phyloP scores from a whole-genome alignment of 2,329 filamentous ascomycete genomes.

The Fusarium aywerte region DNA sequence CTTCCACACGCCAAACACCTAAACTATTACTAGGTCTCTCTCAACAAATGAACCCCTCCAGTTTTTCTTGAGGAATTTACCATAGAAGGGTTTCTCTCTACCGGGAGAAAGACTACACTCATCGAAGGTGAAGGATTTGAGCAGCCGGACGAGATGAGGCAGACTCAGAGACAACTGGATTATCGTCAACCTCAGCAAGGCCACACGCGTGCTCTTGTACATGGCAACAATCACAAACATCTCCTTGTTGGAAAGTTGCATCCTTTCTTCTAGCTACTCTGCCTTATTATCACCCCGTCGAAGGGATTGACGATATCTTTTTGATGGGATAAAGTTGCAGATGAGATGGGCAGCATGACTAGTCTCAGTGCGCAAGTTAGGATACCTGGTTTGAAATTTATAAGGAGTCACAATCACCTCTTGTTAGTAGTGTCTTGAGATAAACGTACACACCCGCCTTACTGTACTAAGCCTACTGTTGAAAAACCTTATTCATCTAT shows the following conservation, averaged over 20 bases:
- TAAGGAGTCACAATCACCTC: slow-evolving; percentile 10
- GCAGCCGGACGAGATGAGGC: slow-evolving; percentile 20
- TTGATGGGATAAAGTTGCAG: slow-evolving; percentile 35
- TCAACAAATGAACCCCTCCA: slow-evolving; percentile 28
- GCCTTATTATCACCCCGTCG: slow-evolving; percentile 38
- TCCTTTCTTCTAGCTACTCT: slow-evolving; percentile 36
- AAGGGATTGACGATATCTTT: slow-evolving; percentile 37
- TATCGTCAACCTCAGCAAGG: not conserved
- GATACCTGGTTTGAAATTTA: not conserved
- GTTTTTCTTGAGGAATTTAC: slow-evolving; percentile 32
- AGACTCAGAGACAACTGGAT: slow-evolving; percentile 35
- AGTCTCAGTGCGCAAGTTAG: slow-evolving; percentile 11
- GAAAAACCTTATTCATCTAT: too few species aligned
- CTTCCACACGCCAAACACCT: slow-evolving; percentile 24
- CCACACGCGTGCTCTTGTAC: not conserved
- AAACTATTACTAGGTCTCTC: slow-evolving; percentile 5
- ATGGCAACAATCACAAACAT: slow-evolving; percentile 25
- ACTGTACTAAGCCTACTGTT: too few species aligned
- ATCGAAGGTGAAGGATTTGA: slow-evolving; percentile 29
- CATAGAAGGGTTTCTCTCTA: slow-evolving; percentile 17
- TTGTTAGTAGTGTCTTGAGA: slow-evolving; percentile 35
- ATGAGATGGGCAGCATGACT: slow-evolving; percentile 41
- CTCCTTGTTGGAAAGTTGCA: slow-evolving; percentile 37
- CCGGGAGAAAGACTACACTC: slow-evolving; percentile 27
- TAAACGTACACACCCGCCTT: too few species aligned